Percentiles rank a stretch among this genome's conserved stretches.
Conservation (phyloP, 768 basidiomycete species). For the Lactarius trivialis region DNA sequence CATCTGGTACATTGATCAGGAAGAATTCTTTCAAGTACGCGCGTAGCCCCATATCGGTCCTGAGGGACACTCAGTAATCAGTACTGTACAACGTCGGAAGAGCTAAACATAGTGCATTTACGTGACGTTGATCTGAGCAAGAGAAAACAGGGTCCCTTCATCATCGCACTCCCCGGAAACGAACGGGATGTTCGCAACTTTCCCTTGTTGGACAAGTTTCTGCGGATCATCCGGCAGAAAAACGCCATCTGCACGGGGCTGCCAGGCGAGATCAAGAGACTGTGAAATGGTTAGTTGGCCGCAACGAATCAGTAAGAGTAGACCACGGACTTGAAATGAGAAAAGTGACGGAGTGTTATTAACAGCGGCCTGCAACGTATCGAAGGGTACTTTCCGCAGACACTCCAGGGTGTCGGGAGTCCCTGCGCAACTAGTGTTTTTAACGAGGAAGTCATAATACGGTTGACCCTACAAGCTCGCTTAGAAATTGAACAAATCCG, state of each 20-base stretch:
- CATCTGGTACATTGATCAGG: too few relatives aligned
- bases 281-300: background rate
- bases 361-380: slow-evolving; percentile 29
- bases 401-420: slow-evolving; percentile 37
- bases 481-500: background rate
- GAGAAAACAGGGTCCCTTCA: slow-evolving; percentile 26
- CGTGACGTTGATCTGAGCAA: slow-evolving; percentile 26
- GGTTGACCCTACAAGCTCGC: slow-evolving; percentile 26
- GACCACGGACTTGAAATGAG: slow-evolving; percentile 27
- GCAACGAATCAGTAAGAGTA: background rate
- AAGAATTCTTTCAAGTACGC: too few relatives aligned
- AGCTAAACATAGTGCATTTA: slow-evolving; percentile 5
- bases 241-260: slow-evolving; percentile 35
- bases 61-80: too few relatives aligned
- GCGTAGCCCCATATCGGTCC: too few relatives aligned
- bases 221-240: slow-evolving; percentile 33
- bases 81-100: too few relatives aligned
- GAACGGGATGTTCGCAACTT: slow-evolving; percentile 28
- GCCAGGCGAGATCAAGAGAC: slow-evolving; percentile 32
- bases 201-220: slow-evolving; percentile 31
- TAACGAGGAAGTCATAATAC: slow-evolving; percentile 38
- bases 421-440: slow-evolving; percentile 32
- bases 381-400: slow-evolving; percentile 34
- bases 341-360: slow-evolving; percentile 29
- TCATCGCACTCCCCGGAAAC: slow-evolving; percentile 29